Evolutionary conservation across 371 early-diverging fungal species (phyloP).

Genomic region (Syncephalastrum racemosum): DNA sequence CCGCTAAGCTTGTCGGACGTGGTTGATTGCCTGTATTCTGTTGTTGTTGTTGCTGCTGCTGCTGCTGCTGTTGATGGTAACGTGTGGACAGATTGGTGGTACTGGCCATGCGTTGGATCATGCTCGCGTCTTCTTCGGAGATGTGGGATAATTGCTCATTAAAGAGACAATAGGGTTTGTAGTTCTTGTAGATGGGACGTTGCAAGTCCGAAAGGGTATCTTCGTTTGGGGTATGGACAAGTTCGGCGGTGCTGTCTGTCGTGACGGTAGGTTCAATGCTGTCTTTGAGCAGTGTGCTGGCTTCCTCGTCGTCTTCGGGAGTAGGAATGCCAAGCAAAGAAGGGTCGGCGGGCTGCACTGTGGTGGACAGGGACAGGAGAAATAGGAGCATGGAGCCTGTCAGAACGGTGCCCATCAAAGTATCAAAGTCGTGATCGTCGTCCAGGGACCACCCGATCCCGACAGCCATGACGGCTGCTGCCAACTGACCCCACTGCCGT

Average conservation of each 20-base stretch:
- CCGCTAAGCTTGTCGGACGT: no score
- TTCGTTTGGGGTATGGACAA: no score
- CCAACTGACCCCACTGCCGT: constrained; percentile 34
- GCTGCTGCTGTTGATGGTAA: constrained; percentile 3
- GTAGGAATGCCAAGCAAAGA: constrained; percentile 13
- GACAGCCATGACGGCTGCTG: constrained; percentile 28
- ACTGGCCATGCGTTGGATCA: constrained; percentile 17
- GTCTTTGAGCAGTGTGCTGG: constrained; percentile 13
- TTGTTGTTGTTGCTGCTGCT: neutral
- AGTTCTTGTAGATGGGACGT: neutral
- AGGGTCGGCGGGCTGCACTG: constrained; percentile 33
- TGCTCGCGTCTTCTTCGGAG: constrained; percentile 25
- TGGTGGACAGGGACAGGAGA: constrained; percentile 38
- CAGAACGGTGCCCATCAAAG: constrained; percentile 34
- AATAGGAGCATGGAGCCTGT: constrained; percentile 36
- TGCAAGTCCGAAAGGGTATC: no score
- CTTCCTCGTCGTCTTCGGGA: constrained; percentile 5
- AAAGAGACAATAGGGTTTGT: constrained; percentile 23
- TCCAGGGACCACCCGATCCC: constrained; percentile 37
- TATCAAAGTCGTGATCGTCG: constrained; percentile 50
- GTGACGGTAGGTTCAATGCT: constrained; percentile 7
- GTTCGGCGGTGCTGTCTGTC: constrained; percentile 9
- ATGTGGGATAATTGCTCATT: constrained; percentile 25
- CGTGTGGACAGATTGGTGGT: constrained; percentile 6
- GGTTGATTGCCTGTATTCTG: neutral